Base-by-base conservation (phyloP, 176 grass and related monocot genomes). In the Areca catechu region DNA sequence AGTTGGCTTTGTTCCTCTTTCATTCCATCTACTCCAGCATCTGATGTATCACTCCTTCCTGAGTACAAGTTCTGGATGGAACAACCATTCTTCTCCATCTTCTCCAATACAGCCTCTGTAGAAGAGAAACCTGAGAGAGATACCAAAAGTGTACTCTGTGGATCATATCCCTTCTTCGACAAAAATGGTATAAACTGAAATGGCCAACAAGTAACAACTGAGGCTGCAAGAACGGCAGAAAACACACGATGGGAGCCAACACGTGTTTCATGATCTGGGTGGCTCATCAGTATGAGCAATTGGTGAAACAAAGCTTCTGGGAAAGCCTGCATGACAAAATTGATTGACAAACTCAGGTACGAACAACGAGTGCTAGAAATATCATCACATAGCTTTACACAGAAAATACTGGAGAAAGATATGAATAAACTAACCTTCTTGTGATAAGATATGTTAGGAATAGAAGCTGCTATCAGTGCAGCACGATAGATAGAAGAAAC, bases 251-350 rank as follows among this genome's bases (percentile, higher is more conserved):
- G 87, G 19, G 81, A 98, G 22, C 93, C 93, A 58, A 98, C 77
- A 76, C 93, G 82, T 53, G 81, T 89, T 72, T 88, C 83, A 54
- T 92, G 77, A 62, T 98, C 87, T 68, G 78, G 73, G 53, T 98
- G 93, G 61, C 73, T 58, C 93, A 98, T 98, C 63, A 81, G 66
- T 79, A 85, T 65, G 17, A 98, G 81, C 71, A 98, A 84, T 60
- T 89, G 83, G 57, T 92, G 88, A 85, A 88, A 92, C 50, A 92
- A 73, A 80, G 93, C 86, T 88, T 98, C 93, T 70, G 93, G 93
- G 75, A 89, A 85, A 71, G 65, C 81, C 93, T 98, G 73, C 34
- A 43, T 43, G 34, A 43, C 34, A 43, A 43, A 29, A 14, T 12
- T 43, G 34, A 43, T 43, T 43, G 34, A 43, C 9, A 1, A 43